Evolutionary conservation across 2,329 filamentous ascomycete species (phyloP).

Genomic region (Plenodomus biglobosus): DNA sequence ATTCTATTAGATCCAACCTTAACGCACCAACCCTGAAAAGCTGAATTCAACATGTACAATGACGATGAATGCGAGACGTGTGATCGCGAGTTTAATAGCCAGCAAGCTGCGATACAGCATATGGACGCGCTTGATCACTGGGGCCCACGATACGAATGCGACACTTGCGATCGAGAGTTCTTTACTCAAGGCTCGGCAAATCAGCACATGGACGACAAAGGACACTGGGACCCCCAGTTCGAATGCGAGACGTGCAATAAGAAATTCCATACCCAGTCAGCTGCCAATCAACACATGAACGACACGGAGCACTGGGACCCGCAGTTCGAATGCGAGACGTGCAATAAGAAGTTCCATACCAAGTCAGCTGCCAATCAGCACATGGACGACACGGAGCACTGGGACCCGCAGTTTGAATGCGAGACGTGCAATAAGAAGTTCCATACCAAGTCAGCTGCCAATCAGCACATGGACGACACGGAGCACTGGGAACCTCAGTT

Average conservation of each 20-base stretch:
- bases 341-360: conserved; percentile 9
- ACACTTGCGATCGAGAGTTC: conserved; percentile 3
- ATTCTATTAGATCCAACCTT: too few relatives aligned
- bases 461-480: too few relatives aligned
- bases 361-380: conserved; percentile 12
- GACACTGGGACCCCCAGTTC: conserved; percentile 2
- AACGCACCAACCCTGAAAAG: not conserved
- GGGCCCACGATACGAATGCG: conserved; percentile 2
- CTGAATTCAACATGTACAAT: conserved; percentile 4
- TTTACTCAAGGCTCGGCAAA: not conserved
- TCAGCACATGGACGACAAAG: too few relatives aligned
- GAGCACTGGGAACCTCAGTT: too few relatives aligned
- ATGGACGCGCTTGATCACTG: conserved; percentile 4
- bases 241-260: conserved; percentile 3
- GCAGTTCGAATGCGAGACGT: conserved; percentile 15
- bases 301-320: too few relatives aligned
- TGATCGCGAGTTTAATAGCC: conserved; percentile 8
- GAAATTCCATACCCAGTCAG: not conserved
- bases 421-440: conserved; percentile 4
- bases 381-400: conserved; percentile 5
- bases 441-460: not conserved
- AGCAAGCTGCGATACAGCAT: conserved; percentile 12
- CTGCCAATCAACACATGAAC: too few relatives aligned
- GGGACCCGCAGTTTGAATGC: conserved; percentile 2
- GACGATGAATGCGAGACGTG: conserved; percentile 13